Percentiles rank a stretch among this genome's conserved stretches.
Conservation (phyloP, 345 rosid genomes). For the Passiflora organensis region DNA sequence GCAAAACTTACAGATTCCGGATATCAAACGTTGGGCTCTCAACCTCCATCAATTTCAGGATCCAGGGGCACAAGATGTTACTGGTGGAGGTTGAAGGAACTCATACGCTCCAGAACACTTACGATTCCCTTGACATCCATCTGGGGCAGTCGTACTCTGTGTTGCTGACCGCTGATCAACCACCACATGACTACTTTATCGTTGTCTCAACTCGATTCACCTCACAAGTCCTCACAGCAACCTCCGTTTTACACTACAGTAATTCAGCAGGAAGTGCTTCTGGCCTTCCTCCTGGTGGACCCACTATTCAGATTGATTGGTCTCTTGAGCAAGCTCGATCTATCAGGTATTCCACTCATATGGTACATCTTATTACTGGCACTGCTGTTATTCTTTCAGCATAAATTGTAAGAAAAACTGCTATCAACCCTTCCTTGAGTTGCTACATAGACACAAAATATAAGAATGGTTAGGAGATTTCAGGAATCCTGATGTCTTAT, state of each 20-base stretch:
- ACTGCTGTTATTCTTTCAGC: too few relatives aligned
- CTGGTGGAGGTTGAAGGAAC: constrained; percentile 31
- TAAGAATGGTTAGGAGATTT: background rate
- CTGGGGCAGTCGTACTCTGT: constrained; percentile 30
- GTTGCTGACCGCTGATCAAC: constrained; percentile 28
- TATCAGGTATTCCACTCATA: constrained; percentile 14
- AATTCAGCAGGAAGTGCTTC: constrained; percentile 26
- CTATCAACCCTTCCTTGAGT: background rate
- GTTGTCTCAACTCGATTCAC: constrained; percentile 25
- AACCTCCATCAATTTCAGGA: constrained; percentile 26
- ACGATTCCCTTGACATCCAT: constrained; percentile 27
- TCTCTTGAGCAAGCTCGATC: constrained; percentile 31
- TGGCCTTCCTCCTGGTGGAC: constrained; percentile 23
- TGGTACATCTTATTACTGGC: background rate
- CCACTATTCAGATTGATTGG: constrained; percentile 29
- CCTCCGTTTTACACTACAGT: constrained; percentile 24
- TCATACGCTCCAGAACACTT: constrained; percentile 26
- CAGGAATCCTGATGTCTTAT: background rate
- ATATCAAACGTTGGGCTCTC: constrained; percentile 31
- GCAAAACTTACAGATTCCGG: constrained; percentile 29
- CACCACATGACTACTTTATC: constrained; percentile 24
- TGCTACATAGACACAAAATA: background rate
- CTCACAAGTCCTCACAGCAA: constrained; percentile 18
- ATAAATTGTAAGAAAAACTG: background rate
- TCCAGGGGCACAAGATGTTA: constrained; percentile 28